These are phyloP conservation scores for Jackrogersella minutella DNA, from an alignment of 495 filamentous ascomycete species.

Conservation along the genomic window DNA sequence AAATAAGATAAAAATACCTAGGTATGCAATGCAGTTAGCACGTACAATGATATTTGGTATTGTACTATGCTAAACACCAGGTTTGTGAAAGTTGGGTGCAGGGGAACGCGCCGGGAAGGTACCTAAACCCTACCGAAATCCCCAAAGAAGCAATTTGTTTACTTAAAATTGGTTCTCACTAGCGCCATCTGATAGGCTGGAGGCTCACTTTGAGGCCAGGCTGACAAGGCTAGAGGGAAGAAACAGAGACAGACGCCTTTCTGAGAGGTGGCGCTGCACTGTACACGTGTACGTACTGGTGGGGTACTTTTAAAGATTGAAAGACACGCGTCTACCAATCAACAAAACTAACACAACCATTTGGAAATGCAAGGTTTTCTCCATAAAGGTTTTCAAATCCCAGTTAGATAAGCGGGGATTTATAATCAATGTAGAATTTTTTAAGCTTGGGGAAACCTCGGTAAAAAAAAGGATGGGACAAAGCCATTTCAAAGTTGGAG, in stretches of 20 bases:
- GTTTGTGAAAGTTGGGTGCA: slow-evolving; percentile 21
- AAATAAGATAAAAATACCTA: slow-evolving; percentile 1
- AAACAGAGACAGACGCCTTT: too few relatives aligned
- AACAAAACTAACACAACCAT: neutral
- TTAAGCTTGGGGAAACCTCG: neutral
- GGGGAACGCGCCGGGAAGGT: slow-evolving; percentile 26
- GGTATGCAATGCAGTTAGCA: slow-evolving; percentile 15
- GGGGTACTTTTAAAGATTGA: slow-evolving; percentile 7
- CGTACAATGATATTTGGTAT: neutral
- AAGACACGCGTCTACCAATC: slow-evolving; percentile 17
- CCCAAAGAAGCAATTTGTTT: slow-evolving; percentile 47
- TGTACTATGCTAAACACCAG: slow-evolving; percentile 3
- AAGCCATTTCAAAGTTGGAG: neutral
- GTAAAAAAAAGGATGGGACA: neutral
- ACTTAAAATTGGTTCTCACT: slow-evolving; percentile 37
- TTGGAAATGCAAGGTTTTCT: too few relatives aligned
- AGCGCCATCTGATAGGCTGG: slow-evolving; percentile 24
- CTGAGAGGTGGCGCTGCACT: slow-evolving; percentile 10
- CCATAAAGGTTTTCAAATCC: too few relatives aligned
- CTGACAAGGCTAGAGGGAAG: slow-evolving; percentile 22
- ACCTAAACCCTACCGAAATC: slow-evolving; percentile 17
- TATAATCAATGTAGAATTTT: neutral
- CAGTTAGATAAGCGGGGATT: slow-evolving; percentile 7
- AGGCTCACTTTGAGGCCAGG: too few relatives aligned
- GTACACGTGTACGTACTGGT: slow-evolving; percentile 25